phyloP scores from a whole-genome alignment of 2,329 filamentous ascomycete species.

The Aspergillus caelatus region DNA sequence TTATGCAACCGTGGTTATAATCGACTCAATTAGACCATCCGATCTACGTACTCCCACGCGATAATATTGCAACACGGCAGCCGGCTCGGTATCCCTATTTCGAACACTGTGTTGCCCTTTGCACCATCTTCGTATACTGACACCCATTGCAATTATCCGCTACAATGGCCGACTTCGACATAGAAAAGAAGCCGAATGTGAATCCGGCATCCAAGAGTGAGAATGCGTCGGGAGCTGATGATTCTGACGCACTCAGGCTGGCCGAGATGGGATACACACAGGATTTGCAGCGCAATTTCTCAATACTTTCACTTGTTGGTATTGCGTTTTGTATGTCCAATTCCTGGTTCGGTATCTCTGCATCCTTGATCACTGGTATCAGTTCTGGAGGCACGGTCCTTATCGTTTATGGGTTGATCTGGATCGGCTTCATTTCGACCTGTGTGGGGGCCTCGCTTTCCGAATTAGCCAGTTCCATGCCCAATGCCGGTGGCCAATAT shows the following conservation, averaged over 20 bases:
- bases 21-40: constrained; percentile 9
- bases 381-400: constrained; percentile 53
- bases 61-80: constrained; percentile 14
- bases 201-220: constrained; percentile 15
- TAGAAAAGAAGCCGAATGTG: constrained; percentile 25
- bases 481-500: constrained; percentile 56
- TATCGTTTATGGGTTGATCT: constrained; percentile 54
- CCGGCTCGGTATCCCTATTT: constrained; percentile 2
- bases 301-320: constrained; percentile 53
- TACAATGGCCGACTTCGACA: constrained; percentile 22
- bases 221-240: constrained; percentile 18
- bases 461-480: constrained; percentile 53
- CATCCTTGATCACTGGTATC: constrained; percentile 54
- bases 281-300: constrained; percentile 50
- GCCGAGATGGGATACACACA: constrained; percentile 53
- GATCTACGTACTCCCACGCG: constrained; percentile 11
- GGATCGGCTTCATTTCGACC: constrained; percentile 49
- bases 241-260: constrained; percentile 47
- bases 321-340: constrained; percentile 56
- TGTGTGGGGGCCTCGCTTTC: constrained; percentile 51
- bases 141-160: constrained; percentile 2
- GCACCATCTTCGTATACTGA: constrained; percentile 13
- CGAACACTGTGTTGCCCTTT: constrained; percentile 14
- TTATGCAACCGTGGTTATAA: constrained; percentile 17
- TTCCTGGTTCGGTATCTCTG: constrained; percentile 56